phyloP scores from a whole-genome alignment of 129 eudicot species.

The Deinandra increscens region DNA sequence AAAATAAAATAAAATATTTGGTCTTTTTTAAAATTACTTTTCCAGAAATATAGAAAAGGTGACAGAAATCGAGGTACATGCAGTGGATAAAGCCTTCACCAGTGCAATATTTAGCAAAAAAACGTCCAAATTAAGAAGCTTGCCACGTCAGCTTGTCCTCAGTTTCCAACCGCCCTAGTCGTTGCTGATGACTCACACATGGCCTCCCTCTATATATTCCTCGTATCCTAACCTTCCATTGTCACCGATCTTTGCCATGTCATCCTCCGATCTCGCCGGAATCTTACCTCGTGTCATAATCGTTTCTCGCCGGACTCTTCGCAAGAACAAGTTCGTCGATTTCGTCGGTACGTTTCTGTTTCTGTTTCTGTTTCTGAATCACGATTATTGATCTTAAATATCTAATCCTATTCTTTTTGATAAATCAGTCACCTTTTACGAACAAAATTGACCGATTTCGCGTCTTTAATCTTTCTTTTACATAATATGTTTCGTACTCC shows the following conservation, averaged over 20 bases:
- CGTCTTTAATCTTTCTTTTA: not conserved
- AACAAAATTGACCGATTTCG: not conserved
- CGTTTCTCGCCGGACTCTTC: constrained; percentile 84
- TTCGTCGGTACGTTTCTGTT: constrained; percentile 59
- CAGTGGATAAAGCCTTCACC: constrained; percentile 24
- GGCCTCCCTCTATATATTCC: constrained; percentile 26
- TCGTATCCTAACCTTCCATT: not conserved
- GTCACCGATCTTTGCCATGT: constrained; percentile 30
- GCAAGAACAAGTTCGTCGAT: constrained; percentile 96
- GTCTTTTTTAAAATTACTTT: not conserved
- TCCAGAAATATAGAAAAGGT: not conserved
- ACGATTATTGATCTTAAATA: not conserved
- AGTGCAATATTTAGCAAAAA: constrained; percentile 5
- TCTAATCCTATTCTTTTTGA: not conserved
- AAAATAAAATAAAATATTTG: too few relatives aligned
- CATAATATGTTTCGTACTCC: too few relatives aligned
- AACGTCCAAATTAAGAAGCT: not conserved
- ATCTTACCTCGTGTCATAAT: constrained; percentile 86
- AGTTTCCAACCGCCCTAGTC: constrained; percentile 25
- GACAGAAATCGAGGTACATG: not conserved
- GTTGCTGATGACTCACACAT: constrained; percentile 24
- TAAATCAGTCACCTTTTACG: not conserved
- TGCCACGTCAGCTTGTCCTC: constrained; percentile 25
- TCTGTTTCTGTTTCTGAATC: not conserved
- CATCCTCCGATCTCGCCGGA: constrained; percentile 58